Conservation (phyloP, 495 filamentous ascomycete genomes). For the Daldinia childiae region DNA sequence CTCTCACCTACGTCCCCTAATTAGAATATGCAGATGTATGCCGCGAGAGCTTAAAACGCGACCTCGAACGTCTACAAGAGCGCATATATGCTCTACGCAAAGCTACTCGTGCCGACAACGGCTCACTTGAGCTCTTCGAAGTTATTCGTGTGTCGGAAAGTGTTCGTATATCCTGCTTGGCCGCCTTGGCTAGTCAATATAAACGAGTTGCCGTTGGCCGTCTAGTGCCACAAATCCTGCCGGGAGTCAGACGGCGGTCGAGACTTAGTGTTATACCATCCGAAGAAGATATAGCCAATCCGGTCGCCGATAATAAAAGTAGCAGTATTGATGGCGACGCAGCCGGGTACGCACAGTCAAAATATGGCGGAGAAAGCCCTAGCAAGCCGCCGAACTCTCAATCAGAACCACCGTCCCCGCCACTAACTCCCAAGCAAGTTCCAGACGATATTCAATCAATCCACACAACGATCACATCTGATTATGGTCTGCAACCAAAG, state of each 20-base stretch:
- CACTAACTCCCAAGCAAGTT: slow-evolving; percentile 47
- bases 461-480: slow-evolving; percentile 14
- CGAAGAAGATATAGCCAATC: slow-evolving; percentile 14
- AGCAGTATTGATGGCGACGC: slow-evolving; percentile 19
- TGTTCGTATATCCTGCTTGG: slow-evolving; percentile 44
- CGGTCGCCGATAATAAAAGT: neutral
- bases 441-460: slow-evolving; percentile 43
- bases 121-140: slow-evolving; percentile 46
- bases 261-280: slow-evolving; percentile 13
- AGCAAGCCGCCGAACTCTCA: slow-evolving; percentile 34
- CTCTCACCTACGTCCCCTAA: slow-evolving; percentile 12
- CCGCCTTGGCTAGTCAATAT: slow-evolving; percentile 50
- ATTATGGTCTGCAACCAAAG: slow-evolving; percentile 36
- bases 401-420: slow-evolving; percentile 52
- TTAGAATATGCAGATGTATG: slow-evolving; percentile 38
- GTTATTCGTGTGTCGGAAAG: slow-evolving; percentile 46
- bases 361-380: slow-evolving; percentile 27
- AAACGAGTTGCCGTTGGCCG: slow-evolving; percentile 50
- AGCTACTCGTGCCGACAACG: slow-evolving; percentile 22
- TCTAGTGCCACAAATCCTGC: slow-evolving; percentile 46
- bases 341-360: slow-evolving; percentile 27
- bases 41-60: slow-evolving; percentile 36
- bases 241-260: slow-evolving; percentile 38
- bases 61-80: slow-evolving; percentile 43
- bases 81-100: slow-evolving; percentile 39